Evolutionary conservation across 129 eudicot genomes (phyloP).

Genomic region (Chrysanthemum seticuspe): DNA sequence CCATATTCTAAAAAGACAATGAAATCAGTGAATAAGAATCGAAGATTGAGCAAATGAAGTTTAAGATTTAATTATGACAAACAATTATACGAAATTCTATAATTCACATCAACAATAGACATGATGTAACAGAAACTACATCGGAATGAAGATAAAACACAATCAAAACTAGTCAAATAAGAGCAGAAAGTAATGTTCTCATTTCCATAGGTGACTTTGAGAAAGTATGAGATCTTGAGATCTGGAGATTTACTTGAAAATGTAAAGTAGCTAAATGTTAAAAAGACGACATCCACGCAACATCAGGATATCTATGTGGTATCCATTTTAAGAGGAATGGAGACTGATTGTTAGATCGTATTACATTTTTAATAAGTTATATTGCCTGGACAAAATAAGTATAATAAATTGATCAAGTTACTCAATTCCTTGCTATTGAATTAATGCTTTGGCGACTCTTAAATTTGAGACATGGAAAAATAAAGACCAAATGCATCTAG

Average conservation of each 20-base stretch:
- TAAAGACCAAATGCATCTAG: too few relatives aligned
- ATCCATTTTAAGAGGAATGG: too few relatives aligned
- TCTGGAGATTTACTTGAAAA: not conserved
- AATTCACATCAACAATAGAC: not conserved
- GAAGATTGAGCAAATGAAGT: slow-evolving; percentile 4
- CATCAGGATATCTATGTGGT: too few relatives aligned
- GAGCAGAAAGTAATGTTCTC: not conserved
- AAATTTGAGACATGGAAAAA: not conserved
- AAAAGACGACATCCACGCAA: not conserved
- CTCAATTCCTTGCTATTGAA: not conserved
- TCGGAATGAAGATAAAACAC: not conserved
- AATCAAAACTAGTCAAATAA: not conserved
- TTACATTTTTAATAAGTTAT: not conserved
- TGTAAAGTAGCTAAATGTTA: not conserved
- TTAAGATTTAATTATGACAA: not conserved
- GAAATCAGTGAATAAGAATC: slow-evolving; percentile 8
- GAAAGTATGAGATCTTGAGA: not conserved
- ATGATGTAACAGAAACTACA: not conserved
- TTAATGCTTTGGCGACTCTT: not conserved
- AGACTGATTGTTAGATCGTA: not conserved
- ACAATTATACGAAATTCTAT: not conserved
- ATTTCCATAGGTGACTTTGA: not conserved
- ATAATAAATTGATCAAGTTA: not conserved
- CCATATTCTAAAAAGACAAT: slow-evolving; percentile 65
- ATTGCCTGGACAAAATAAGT: not conserved